Base-by-base conservation (phyloP, 1,139 yeast species). In the Zygosaccharomyces pseudobailii region DNA sequence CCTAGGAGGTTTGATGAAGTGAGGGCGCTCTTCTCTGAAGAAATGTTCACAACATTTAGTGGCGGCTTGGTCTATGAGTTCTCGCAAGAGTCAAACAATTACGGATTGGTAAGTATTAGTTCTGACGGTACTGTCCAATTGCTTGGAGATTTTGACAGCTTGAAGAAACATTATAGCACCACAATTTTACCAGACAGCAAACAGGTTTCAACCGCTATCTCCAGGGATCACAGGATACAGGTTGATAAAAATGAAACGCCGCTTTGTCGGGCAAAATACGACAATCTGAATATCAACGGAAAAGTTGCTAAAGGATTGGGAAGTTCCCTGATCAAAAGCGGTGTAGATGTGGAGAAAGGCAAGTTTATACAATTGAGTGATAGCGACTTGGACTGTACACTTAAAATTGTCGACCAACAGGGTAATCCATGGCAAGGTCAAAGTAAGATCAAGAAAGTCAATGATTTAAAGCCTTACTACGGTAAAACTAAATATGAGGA, bases 21-120 rank as follows among this genome's bases (percentile, higher is more conserved):
- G 28, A 73, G 71, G 17, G 70, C 90, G 25, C 69, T 92, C 50
- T 85, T 84, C 66, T 83, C 94, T 1, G 65, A 68, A 21, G 79
- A 84, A 53, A 88, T 92, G 97, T 71, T 82, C 32, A 75, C 76
- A 31, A 89, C 85, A 3, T 90, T 89, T 66, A 81, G 92, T 50
- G 98, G 98, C 6, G 98, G 98, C 0, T 72, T 92, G 49, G 94
- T 88, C 2, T 92, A 92, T 65, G 97, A 92, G 65, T 92, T 77
- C 67, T 79, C 95, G 2, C 92, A 89, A 66, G 97, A 88, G 62
- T 79, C 84, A 23, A 89, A 89, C 63, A 80, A 86, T 62, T 92
- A 92, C 67, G 98, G 98, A 0, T 72, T 92, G 36, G 95, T 92
- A 3, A 77, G 79, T 46, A 66, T 84, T 13, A 76, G 76, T 49